Conservation (phyloP, 345 rosid genomes). For the Populus deltoides region DNA sequence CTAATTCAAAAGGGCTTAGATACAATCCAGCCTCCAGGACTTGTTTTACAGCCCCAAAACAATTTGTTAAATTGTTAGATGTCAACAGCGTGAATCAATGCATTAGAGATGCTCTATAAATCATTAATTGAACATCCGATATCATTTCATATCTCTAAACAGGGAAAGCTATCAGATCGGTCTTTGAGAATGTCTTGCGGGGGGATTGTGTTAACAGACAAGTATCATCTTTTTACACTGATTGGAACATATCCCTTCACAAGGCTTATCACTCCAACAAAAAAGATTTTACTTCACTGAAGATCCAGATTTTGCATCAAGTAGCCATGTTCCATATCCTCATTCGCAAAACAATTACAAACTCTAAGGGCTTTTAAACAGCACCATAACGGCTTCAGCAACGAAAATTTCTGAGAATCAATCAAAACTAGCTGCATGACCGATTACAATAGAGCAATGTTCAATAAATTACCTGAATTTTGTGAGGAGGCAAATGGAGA, state of each 20-base stretch:
- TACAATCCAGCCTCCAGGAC: neutral
- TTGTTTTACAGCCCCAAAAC: neutral
- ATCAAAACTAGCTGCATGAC: neutral
- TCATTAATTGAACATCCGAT: neutral
- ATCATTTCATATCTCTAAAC: neutral
- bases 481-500: constrained; percentile 84
- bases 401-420: neutral
- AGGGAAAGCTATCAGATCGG: neutral
- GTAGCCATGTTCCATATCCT: neutral
- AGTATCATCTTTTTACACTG: neutral
- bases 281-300: neutral
- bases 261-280: neutral
- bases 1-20: neutral
- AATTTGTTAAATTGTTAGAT: neutral
- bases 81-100: neutral
- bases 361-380: neutral
- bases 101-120: neutral
- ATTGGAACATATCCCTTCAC: neutral
- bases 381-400: neutral
- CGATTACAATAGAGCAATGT: neutral
- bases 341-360: neutral
- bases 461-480: constrained; percentile 64
- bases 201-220: neutral
- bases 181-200: neutral
- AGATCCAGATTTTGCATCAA: neutral